Conservation (phyloP, 1,139 yeast species). For the Pichia sp. region DNA sequence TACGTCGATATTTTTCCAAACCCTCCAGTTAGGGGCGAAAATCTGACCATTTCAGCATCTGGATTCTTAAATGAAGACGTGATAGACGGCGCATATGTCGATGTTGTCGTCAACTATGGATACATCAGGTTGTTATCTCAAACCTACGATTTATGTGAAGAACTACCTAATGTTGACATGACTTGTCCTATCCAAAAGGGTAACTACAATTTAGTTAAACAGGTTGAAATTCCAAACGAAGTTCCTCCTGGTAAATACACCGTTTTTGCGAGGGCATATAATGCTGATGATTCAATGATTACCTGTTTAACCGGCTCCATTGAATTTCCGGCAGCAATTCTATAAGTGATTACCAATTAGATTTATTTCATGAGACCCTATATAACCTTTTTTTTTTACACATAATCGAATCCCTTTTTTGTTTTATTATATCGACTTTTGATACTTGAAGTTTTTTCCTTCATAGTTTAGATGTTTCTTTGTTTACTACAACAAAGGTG, state of each 20-base stretch:
- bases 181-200: slow-evolving; percentile 78
- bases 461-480: no score
- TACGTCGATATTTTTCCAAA: slow-evolving; percentile 63
- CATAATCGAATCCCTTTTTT: no score
- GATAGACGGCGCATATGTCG: slow-evolving; percentile 84
- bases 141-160: slow-evolving; percentile 86
- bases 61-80: slow-evolving; percentile 54
- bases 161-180: slow-evolving; percentile 71
- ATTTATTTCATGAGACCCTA: no score
- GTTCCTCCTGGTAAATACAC: slow-evolving; percentile 93
- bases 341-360: no score
- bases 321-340: slow-evolving; percentile 37
- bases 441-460: no score
- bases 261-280: slow-evolving; percentile 84
- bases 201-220: slow-evolving; percentile 51
- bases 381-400: no score
- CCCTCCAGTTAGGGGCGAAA: slow-evolving; percentile 79
- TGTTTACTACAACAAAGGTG: no score
- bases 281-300: slow-evolving; percentile 68
- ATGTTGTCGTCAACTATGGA: slow-evolving; percentile 87
- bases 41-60: slow-evolving; percentile 67
- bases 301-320: slow-evolving; percentile 83
- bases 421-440: no score
- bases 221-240: slow-evolving; percentile 80
- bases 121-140: slow-evolving; percentile 80